phyloP scores from a whole-genome alignment of 257 asterid species.

The Salvia rosmarinus region DNA sequence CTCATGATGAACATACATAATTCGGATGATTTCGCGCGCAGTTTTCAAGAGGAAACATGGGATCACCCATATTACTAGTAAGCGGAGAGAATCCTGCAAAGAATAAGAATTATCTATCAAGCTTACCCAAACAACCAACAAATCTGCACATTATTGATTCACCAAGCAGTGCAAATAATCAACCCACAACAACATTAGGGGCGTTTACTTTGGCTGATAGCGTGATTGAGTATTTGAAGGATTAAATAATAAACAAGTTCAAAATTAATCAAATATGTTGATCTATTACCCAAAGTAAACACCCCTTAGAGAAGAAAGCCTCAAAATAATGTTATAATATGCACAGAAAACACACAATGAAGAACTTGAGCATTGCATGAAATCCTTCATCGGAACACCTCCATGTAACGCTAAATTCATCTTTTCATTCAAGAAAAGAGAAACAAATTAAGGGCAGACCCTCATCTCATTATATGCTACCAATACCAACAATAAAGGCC shows the following conservation, averaged over 20 bases:
- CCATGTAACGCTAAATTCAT: not conserved
- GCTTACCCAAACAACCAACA: not conserved
- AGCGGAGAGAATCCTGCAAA: slow-evolving; percentile 67
- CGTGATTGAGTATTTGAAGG: too few relatives aligned
- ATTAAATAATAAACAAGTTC: too few relatives aligned
- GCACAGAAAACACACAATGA: not conserved
- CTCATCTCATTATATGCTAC: slow-evolving; percentile 6
- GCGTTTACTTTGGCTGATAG: too few relatives aligned
- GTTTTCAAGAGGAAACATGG: slow-evolving; percentile 66
- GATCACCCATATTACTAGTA: slow-evolving; percentile 61
- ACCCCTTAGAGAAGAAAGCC: not conserved
- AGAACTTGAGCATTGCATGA: not conserved
- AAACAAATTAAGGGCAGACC: not conserved
- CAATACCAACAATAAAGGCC: slow-evolving; percentile 1
- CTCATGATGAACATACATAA: slow-evolving; percentile 59
- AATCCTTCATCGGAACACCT: not conserved
- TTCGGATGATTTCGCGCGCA: slow-evolving; percentile 66
- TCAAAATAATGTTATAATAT: not conserved
- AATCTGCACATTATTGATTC: not conserved
- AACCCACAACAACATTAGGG: not conserved
- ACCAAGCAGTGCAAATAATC: not conserved
- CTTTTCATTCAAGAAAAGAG: not conserved
- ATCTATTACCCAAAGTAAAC: too few relatives aligned
- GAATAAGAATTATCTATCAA: slow-evolving; percentile 21
- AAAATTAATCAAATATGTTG: too few relatives aligned